phyloP scores from a whole-genome alignment of 2,329 filamentous ascomycete species.

The Botryotinia convoluta region DNA sequence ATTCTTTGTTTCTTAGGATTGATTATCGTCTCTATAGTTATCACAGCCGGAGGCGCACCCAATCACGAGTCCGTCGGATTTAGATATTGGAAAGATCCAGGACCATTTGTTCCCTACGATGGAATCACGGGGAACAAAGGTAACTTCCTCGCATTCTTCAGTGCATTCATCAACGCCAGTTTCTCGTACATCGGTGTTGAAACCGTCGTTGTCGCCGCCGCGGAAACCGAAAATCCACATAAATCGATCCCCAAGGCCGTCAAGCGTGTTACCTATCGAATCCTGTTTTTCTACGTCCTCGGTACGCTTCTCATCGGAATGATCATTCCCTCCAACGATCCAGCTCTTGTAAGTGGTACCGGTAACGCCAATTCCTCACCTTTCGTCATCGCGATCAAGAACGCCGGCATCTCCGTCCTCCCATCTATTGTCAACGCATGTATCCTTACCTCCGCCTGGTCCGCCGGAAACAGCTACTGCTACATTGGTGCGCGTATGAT shows the following conservation, averaged over 20 bases:
- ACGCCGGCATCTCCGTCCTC: slow-evolving; percentile 65
- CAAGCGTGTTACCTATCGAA: slow-evolving; percentile 52
- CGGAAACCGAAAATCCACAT: slow-evolving; percentile 53
- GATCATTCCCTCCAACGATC: slow-evolving; percentile 54
- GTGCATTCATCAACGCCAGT: slow-evolving; percentile 46
- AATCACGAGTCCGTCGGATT: slow-evolving; percentile 61
- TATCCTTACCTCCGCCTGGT: slow-evolving; percentile 64
- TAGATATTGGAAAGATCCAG: slow-evolving; percentile 66
- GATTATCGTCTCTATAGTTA: slow-evolving; percentile 61
- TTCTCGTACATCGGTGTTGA: slow-evolving; percentile 52
- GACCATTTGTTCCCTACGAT: slow-evolving; percentile 67
- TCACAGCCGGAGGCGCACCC: slow-evolving; percentile 61
- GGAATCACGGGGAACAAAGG: slow-evolving; percentile 56
- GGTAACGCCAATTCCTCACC: slow-evolving; percentile 53
- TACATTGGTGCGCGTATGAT: slow-evolving; percentile 68
- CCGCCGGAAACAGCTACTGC: slow-evolving; percentile 57
- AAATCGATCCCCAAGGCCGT: slow-evolving; percentile 52
- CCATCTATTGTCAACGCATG: slow-evolving; percentile 68
- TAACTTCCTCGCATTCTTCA: slow-evolving; percentile 52
- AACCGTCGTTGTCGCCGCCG: slow-evolving; percentile 53
- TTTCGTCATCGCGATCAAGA: slow-evolving; percentile 70
- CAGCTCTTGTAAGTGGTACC: slow-evolving; percentile 41
- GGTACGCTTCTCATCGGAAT: slow-evolving; percentile 52
- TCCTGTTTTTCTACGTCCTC: slow-evolving; percentile 55
- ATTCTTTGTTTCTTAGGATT: slow-evolving; percentile 63